Evolutionary conservation across 768 basidiomycete species (phyloP), one percentile per base, ranked within the genome.

Genomic region (Mycena vulgaris): DNA sequence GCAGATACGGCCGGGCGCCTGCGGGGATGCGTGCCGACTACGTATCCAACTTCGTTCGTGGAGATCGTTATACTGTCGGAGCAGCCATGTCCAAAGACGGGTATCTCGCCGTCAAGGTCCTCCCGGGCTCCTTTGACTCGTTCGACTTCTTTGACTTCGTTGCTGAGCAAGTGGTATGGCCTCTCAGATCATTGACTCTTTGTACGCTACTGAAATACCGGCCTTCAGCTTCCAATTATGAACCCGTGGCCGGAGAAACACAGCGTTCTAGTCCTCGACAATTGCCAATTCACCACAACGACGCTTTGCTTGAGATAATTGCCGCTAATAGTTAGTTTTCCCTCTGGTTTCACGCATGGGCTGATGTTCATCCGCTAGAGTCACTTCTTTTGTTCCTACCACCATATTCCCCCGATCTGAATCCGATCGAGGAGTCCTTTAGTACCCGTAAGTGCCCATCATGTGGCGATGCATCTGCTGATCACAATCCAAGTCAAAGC

Each of bases 251-350:
- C 75, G 1, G 62, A 30, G 1, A 51, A 63, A n/a, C 60, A 25
- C 16, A 77, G 71, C 28, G 72, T 80, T 13, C 71, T 80, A 23
- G 69, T 79, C 6, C 71, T 75, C 2, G 75, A 80, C 45, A 80
- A 78, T 66, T 80, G 79, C 51, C 61, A 7, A 79, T 80, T 5
- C 79, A 80, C 49, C 73, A 80, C 28, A 68, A 73, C 21, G 66
- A 75, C 25, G 48, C 39, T 9, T 47, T 70, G 27, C 63, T 66
- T 35, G 64, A 66, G 17, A 8, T 70, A 17, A 16, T 70, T 19
- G n/a, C 61, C 28, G 61, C 49, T 1, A 52, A 63, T 13, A 39
- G 49, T 63, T 3, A n/a, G n/a, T 4, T 25, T 52, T 25, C 13
- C 16, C 17, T 27, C 31, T 52, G 9, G 3, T 52, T 2, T 39